Conservation (phyloP, 257 asterid genomes). For the Scutellaria barbata region DNA sequence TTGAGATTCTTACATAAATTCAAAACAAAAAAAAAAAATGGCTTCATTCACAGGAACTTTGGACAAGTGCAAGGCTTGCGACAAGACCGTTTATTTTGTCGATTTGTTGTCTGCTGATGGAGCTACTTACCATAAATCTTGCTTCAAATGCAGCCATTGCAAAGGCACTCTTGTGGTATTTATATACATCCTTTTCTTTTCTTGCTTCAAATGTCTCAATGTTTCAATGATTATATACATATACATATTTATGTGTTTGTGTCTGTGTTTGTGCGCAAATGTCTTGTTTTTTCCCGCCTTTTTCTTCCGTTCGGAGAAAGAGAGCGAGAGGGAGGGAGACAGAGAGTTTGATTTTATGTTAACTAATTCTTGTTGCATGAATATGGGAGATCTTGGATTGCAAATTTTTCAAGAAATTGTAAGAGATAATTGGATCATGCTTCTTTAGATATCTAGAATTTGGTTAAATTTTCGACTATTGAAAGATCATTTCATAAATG, state of each 20-base stretch:
- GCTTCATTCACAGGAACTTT: slow-evolving; percentile 61
- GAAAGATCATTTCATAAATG: not conserved
- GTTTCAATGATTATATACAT: not conserved
- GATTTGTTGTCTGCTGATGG: slow-evolving; percentile 66
- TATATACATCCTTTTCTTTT: slow-evolving; percentile 5
- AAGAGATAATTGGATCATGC: too few relatives aligned
- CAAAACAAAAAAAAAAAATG: slow-evolving; percentile 24
- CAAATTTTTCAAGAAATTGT: too few relatives aligned
- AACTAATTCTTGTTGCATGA: too few relatives aligned
- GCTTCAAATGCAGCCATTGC: slow-evolving; percentile 82
- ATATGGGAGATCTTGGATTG: too few relatives aligned
- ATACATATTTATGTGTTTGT: not conserved
- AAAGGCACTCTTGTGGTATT: slow-evolving; percentile 82
- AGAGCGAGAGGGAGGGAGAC: too few relatives aligned
- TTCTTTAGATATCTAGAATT: too few relatives aligned
- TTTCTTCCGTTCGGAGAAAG: too few relatives aligned
- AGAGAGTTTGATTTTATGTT: too few relatives aligned
- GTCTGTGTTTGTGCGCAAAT: not conserved
- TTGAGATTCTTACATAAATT: slow-evolving; percentile 31
- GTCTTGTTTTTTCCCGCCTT: too few relatives aligned
- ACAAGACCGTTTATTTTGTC: slow-evolving; percentile 62
- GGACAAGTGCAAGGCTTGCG: slow-evolving; percentile 64
- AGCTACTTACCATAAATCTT: slow-evolving; percentile 53
- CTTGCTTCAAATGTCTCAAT: not conserved
- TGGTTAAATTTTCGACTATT: too few relatives aligned